Evolutionary conservation across 192 early-diverging fungal species (phyloP), one percentile per base, ranked within the genome.

Genomic region (Neocallimastix lanati): DNA sequence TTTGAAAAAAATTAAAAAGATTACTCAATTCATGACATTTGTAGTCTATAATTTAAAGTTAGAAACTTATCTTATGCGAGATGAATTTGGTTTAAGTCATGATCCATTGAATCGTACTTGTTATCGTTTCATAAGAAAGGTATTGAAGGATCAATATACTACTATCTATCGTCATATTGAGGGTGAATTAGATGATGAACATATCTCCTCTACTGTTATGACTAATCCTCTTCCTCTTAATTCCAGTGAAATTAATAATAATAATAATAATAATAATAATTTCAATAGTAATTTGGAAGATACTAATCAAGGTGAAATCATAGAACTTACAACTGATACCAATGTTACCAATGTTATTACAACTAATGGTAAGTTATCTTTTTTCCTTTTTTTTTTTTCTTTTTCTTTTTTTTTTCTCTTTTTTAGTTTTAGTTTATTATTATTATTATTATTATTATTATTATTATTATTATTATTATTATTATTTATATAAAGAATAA

Each of bases 11-110:
- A 88, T 97, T 78, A 99, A 99, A 81, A 88, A 90, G 77, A 88
- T 98, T 4, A 87, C 94, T 18, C 88, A 92, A 30, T 84, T 99
- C 25, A 92, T 96, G 84, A 91, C 94, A 13, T 93, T 93, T 82
- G 92, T 95, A 13, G 91, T 93, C 0, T 94, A 96, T 83, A 97
- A 94, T 82, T 88, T 97, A 30, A 88, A 92, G 80, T 87, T 98
- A 28, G 97, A 99, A 83, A 90, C 92, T 4, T 89, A 89, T 28
- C 82, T 99, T 12, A 84, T 96, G 40, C 84, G 85, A 25, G 92
- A 97, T 81, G 88, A 95, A 84, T 95, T 89, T 84, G 93, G 90
- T 33, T 82, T 90, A 83, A 86, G 83, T 13, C 85, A 84, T 27
- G 82, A 80, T 16, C 29, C 79, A 80, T 40, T 16, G 16, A 28